Base-by-base conservation (phyloP, 2,329 filamentous ascomycete genomes). In the Sarocladium strictum region DNA sequence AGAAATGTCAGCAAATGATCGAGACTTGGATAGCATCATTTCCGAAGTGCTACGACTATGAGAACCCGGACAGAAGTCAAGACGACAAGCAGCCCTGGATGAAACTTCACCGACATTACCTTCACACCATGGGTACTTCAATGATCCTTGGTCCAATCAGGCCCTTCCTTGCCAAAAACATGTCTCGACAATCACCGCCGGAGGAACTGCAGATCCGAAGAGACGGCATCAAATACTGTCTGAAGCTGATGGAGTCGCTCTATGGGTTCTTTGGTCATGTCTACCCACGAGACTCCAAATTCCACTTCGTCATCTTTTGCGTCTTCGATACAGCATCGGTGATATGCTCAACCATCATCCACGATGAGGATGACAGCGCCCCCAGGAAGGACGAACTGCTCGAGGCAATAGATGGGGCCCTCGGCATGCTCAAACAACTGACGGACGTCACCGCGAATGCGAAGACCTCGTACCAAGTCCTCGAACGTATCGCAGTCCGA, bases 271-370 rank as follows among this genome's bases (percentile, higher is more conserved):
- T 78, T 53, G 64, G 75, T 17, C 67, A 73, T 33, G 66, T 73
- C 9, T 74, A 70, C 49, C 74, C 75, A 0, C 64, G 72, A 12
- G 74, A 78, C 43, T 69, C 72, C 5, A 77, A 75, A 33, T 78
- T 77, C 40, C 74, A 79, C 58, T 70, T 76, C 53, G 71, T 76
- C 5, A 65, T 76, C 0, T 80, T 79, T 55, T 67, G 69, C 41
- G 72, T 79, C 29, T 81, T 81, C 47, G 76, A 81, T 57, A 77
- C 75, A 0, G 71, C 76, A 1, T 75, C 77, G 0, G 66, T 77
- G 17, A 61, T 80, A 3, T 79, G 75, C 64, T 79, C 77, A 0
- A 73, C 76, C 2, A 65, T 81, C 6, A 69, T 79, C 3, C 77
- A 80, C 56, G 78, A 81, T 55, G 61, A 65, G n/a, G 66, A 73